Percentiles rank a stretch among this genome's conserved stretches.
phyloP scores from a whole-genome alignment of 2,329 filamentous ascomycete genomes.

The Thermomyces lanuginosus region DNA sequence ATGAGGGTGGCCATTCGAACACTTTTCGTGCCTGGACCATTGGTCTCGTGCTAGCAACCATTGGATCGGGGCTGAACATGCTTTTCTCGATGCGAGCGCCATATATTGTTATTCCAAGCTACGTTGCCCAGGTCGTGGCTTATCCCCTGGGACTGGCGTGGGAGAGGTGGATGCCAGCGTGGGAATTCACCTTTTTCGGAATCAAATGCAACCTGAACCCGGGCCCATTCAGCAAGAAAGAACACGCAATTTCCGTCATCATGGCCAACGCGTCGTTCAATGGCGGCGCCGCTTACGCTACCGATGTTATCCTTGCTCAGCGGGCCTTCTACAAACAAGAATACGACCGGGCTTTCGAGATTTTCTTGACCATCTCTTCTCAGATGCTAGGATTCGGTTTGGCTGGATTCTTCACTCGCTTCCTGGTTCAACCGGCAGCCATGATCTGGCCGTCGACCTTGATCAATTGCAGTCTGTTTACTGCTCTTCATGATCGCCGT shows the following conservation, averaged over 20 bases:
- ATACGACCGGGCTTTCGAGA: constrained; percentile 50
- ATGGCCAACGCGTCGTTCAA: constrained; percentile 53
- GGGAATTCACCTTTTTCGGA: constrained; percentile 22
- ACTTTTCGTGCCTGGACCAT: constrained; percentile 50
- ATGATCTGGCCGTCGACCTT: constrained; percentile 62
- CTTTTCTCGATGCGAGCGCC: constrained; percentile 43
- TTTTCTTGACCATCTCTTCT: constrained; percentile 50
- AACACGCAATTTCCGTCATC: constrained; percentile 30
- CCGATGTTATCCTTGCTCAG: constrained; percentile 57
- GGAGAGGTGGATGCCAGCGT: constrained; percentile 23
- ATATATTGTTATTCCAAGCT: constrained; percentile 43
- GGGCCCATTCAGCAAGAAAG: constrained; percentile 32
- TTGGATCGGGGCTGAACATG: constrained; percentile 47
- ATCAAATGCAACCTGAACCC: constrained; percentile 25
- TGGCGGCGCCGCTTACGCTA: constrained; percentile 47
- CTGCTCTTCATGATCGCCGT: constrained; percentile 53
- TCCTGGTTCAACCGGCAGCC: constrained; percentile 40
- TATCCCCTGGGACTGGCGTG: constrained; percentile 36
- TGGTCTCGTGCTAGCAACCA: constrained; percentile 43
- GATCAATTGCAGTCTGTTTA: constrained; percentile 50
- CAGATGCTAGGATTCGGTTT: constrained; percentile 56
- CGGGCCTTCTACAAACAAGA: constrained; percentile 54
- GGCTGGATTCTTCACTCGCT: constrained; percentile 50
- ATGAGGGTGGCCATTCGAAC: constrained; percentile 48
- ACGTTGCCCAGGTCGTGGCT: constrained; percentile 46